Evolutionary conservation across 1,139 yeast species (phyloP).

Genomic region (Kazachstania sp.): DNA sequence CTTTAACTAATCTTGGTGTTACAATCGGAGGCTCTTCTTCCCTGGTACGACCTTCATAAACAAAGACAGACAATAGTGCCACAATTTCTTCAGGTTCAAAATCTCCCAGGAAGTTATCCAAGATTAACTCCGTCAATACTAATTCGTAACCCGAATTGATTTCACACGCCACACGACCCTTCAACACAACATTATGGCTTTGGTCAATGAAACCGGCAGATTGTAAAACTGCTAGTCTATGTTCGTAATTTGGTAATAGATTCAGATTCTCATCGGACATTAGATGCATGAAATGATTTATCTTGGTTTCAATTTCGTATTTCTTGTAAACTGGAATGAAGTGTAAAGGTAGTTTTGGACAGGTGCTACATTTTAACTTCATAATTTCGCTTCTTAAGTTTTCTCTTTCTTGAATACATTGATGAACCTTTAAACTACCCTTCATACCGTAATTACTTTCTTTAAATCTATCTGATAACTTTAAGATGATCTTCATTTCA

Average conservation of each 20-base stretch:
- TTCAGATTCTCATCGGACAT: constrained; percentile 85
- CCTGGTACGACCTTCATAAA: constrained; percentile 73
- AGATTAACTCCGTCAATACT: constrained; percentile 75
- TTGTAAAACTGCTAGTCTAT: constrained; percentile 68
- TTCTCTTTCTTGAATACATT: constrained; percentile 40
- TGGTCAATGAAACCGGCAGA: constrained; percentile 70
- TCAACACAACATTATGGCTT: constrained; percentile 66
- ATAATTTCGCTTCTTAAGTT: constrained; percentile 35
- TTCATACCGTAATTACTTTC: constrained; percentile 40
- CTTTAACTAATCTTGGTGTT: constrained; percentile 79
- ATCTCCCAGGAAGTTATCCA: constrained; percentile 87
- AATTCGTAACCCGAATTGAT: constrained; percentile 87
- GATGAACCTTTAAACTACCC: constrained; percentile 47
- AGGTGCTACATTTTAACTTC: constrained; percentile 25
- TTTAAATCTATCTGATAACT: constrained; percentile 39
- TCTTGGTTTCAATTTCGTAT: constrained; percentile 41
- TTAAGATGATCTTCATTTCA: constrained; percentile 37
- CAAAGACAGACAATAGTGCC: constrained; percentile 83
- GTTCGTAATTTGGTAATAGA: constrained; percentile 87
- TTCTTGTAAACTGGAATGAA: constrained; percentile 43
- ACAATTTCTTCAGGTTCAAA: constrained; percentile 95
- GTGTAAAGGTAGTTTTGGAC: constrained; percentile 42
- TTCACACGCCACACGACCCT: constrained; percentile 84
- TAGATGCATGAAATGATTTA: constrained; percentile 48
- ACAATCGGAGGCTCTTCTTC: constrained; percentile 49